Evolutionary conservation across 2,329 filamentous ascomycete species (phyloP).

Genomic region (Calonectria naviculata): DNA sequence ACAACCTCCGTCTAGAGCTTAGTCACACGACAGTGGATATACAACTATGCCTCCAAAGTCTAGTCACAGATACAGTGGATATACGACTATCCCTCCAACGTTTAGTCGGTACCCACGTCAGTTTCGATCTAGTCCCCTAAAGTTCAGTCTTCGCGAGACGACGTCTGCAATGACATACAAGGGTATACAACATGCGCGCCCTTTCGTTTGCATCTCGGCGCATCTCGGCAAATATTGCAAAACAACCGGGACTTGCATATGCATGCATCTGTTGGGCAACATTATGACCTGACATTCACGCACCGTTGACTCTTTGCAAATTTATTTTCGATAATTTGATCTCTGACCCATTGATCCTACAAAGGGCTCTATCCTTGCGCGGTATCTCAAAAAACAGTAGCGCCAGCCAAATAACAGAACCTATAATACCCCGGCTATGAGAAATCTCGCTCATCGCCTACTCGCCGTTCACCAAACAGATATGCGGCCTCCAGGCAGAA

Average conservation of each 20-base stretch:
- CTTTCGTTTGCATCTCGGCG: neutral
- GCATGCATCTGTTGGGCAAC: neutral
- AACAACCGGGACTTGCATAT: neutral
- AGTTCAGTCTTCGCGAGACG: neutral
- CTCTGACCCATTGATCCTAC: neutral
- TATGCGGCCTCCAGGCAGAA: conserved; percentile 94
- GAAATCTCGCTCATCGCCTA: conserved; percentile 42
- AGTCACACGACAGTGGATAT: neutral
- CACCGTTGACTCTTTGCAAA: neutral
- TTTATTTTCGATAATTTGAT: neutral
- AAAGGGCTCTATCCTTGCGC: conserved; percentile 31
- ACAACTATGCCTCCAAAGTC: conserved; percentile 17
- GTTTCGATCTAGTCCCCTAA: conserved; percentile 3
- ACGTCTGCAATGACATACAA: neutral
- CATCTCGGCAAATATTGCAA: neutral
- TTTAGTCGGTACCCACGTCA: neutral
- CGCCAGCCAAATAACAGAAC: conserved; percentile 12
- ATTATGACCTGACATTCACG: neutral
- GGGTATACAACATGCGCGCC: no score
- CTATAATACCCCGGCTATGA: conserved; percentile 30
- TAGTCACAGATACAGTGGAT: neutral
- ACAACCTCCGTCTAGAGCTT: conserved; percentile 14
- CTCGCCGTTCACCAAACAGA: conserved; percentile 78
- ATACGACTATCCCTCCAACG: conserved; percentile 17
- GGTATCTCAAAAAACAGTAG: conserved; percentile 21